Evolutionary conservation across 2,329 filamentous ascomycete species (phyloP), one percentile per base, ranked within the genome.

Genomic region (Talaromyces piceae): DNA sequence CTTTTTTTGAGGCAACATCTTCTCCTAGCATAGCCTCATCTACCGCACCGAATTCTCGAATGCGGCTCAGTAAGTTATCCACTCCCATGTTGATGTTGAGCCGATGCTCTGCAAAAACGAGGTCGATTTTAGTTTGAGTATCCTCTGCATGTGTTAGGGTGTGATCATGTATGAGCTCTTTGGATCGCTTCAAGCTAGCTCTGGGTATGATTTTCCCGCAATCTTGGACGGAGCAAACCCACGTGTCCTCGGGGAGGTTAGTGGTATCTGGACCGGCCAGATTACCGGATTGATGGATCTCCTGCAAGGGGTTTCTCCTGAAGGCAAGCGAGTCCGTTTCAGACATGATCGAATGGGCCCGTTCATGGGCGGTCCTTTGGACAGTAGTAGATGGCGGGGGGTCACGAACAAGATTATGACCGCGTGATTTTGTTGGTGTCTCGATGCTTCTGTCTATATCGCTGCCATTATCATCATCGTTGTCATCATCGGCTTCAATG

Each of bases 101-200:
- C 25, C 59, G 59, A 41, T 68, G 63, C 44, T 69, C 67, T 1
- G 66, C 59, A 59, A 67, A 58, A 9, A 69, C 67, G 7, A 69
- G 58, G 45, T 67, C 64, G 3, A 69, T 47, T 48, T 67, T 68
- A 11, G 63, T 59, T 45, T 67, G 63, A 0, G 65, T 67, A 47
- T 68, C 66, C 41, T 67, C 61, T 1, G 64, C 66, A 54, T 68
- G 66, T 7, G 58, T 61, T 3, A 67, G 46, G 6, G 62, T 61
- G 50, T 69, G 66, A 28, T 66, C 64, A n/a, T 59, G 50, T 20
- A 68, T 63, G 39, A 63, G 52, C 27, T 66, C 61, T 50, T 65
- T 63, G 16, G 62, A 62, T 26, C 63, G 59, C 50, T 63, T 67
- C 3, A 63, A 62, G 26, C 57, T 63, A 26, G 64, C 61, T 56